Base-by-base conservation (phyloP, 2,329 filamentous ascomycete genomes). In the Pseudocercospora vitis region DNA sequence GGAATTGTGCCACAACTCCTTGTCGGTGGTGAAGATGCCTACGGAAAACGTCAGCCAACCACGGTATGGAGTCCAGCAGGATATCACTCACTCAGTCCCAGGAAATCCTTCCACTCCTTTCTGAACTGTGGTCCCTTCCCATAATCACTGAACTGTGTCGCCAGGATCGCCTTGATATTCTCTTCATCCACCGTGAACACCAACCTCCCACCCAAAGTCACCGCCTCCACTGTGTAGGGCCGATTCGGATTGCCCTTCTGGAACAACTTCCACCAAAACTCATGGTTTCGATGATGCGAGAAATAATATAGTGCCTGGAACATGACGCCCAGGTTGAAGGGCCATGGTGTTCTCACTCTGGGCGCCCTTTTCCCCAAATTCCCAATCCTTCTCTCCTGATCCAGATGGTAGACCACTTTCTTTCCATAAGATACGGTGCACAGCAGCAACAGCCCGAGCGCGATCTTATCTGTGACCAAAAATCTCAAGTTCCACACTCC, bases 161-260 rank as follows among this genome's bases (percentile, higher is more conserved):
- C 88, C n/a, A 96, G 77, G 18, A 96, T 80, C 4, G 91, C 89
- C 71, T 96, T 95, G 75, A 95, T 87, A 68, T 96, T 96, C 65
- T 95, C 89, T 0, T 88, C 87, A 62, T 96, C 90, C 4, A 82
- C 81, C 0, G 91, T 96, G 65, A 94, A 79, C 55, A 95, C 70
- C 18, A 86, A 70, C n/a, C 88, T 82, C 44, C 74, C 69, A 44
- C 80, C 78, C 1, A 82, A 64, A 5, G 83, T 63, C 1, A 76
- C 76, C 8, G 74, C 69, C 71, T 92, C 88, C 32, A 79, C 73
- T 0, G 88, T 91, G 62, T 77, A 84, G 26, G 72, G 65, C 3
- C 69, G 68, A 1, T 68, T 66, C 39, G 57, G 50, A n/a, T 70
- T 67, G 3, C 72, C 65, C 14, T 50, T 40, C 12, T 12, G 44